A percentile compares a stretch with the other conserved stretches of the same genome.
Evolutionary conservation across 495 filamentous ascomycete species (phyloP).

Genomic region (Pseudevernia furfuracea): DNA sequence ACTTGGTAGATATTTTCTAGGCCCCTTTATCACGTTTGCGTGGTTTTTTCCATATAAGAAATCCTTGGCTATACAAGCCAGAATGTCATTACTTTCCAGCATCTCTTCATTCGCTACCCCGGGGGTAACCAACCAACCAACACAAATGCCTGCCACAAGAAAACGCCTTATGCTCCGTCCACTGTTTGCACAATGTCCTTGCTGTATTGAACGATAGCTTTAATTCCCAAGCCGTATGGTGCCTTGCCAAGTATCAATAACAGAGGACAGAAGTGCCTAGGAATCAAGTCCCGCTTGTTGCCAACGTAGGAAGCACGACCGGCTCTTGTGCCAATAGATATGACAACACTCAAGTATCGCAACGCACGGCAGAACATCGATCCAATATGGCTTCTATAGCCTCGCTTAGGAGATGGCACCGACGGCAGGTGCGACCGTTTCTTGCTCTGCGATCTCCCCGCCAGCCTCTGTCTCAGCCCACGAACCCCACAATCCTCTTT

Average conservation of each 20-base stretch:
- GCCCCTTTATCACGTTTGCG: background rate
- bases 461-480: constrained; percentile 86
- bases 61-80: background rate
- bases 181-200: background rate
- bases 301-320: background rate
- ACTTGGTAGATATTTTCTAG: background rate
- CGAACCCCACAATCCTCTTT: constrained; percentile 86
- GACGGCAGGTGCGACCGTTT: constrained; percentile 19
- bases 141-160: background rate
- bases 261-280: background rate
- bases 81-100: background rate
- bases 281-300: background rate
- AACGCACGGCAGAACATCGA: background rate
- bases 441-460: constrained; percentile 44
- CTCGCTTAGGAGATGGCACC: constrained; percentile 9
- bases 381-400: background rate
- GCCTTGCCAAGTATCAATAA: background rate
- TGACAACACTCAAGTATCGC: background rate
- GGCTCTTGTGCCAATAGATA: background rate
- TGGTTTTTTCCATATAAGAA: background rate
- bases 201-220: background rate
- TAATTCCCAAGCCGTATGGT: background rate
- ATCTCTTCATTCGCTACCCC: background rate
- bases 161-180: background rate
- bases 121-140: background rate